phyloP scores from a whole-genome alignment of 495 filamentous ascomycete genomes.

The Antarctomyces pellizariae region DNA sequence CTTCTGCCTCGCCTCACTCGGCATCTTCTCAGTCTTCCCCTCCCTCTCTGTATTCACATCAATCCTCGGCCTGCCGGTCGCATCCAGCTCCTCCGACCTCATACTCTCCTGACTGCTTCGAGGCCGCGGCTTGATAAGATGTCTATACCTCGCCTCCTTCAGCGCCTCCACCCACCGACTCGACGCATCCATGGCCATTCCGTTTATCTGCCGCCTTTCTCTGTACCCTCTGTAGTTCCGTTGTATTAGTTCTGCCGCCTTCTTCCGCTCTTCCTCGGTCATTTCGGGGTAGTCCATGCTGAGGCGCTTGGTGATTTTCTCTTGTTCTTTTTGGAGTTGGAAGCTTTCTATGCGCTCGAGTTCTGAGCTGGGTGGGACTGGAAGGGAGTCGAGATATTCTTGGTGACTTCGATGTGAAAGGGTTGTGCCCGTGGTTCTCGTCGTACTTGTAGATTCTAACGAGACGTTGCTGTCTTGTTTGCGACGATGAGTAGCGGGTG shows the following conservation, averaged over 20 bases:
- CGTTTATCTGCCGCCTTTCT: slow-evolving; percentile 8
- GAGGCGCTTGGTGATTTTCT: slow-evolving; percentile 13
- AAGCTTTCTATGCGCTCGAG: slow-evolving; percentile 19
- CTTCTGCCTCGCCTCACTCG: slow-evolving; percentile 30
- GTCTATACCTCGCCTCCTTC: slow-evolving; percentile 36
- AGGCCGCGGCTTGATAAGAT: slow-evolving; percentile 24
- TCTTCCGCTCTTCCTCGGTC: slow-evolving; percentile 6
- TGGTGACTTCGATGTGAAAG: slow-evolving; percentile 8
- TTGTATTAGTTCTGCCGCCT: slow-evolving; percentile 10
- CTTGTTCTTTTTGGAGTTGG: slow-evolving; percentile 23
- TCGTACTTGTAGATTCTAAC: too few species aligned
- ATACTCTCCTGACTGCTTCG: slow-evolving; percentile 9
- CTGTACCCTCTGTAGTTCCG: slow-evolving; percentile 12
- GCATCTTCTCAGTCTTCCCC: slow-evolving; percentile 2
- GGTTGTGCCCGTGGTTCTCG: not conserved
- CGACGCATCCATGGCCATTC: slow-evolving; percentile 33
- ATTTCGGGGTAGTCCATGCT: slow-evolving; percentile 2
- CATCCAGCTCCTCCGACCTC: slow-evolving; percentile 1
- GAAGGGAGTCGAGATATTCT: slow-evolving; percentile 25
- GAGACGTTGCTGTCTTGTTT: too few species aligned
- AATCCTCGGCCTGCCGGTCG: slow-evolving; percentile 4
- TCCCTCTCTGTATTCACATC: slow-evolving; percentile 7
- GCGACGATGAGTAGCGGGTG: too few species aligned
- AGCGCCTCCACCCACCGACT: slow-evolving; percentile 47
- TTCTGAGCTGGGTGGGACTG: slow-evolving; percentile 19